Conservation (phyloP, 352 stramenopile genomes). For the Detonula confervacea region DNA sequence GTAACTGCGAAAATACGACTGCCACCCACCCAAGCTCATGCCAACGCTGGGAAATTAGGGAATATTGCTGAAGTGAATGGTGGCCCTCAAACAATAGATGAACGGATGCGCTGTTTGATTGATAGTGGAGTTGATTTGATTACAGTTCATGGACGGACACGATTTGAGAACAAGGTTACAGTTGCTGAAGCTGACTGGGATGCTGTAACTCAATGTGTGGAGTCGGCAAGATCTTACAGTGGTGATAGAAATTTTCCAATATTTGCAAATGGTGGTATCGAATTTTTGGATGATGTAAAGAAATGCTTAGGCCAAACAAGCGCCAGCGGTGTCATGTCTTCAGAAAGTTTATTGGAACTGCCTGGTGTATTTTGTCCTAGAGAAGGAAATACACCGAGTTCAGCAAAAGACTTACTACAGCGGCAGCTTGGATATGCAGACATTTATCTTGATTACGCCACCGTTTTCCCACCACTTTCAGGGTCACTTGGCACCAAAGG, state of each 20-base stretch:
- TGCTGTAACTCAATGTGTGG: slow-evolving; percentile 88
- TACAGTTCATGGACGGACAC: slow-evolving; percentile 93
- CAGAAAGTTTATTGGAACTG: slow-evolving; percentile 88
- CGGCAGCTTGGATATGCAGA: slow-evolving; percentile 71
- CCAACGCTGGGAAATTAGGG: slow-evolving; percentile 37
- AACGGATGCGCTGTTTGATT: slow-evolving; percentile 66
- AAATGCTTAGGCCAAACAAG: slow-evolving; percentile 88
- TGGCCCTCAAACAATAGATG: slow-evolving; percentile 44
- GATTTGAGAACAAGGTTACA: slow-evolving; percentile 95
- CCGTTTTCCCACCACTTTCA: slow-evolving; percentile 69
- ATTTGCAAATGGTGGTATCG: slow-evolving; percentile 95
- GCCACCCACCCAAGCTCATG: slow-evolving; percentile 53
- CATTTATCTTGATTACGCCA: slow-evolving; percentile 75
- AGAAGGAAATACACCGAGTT: slow-evolving; percentile 5
- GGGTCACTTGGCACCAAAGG: slow-evolving; percentile 68
- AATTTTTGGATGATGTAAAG: slow-evolving; percentile 88
- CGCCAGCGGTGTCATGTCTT: slow-evolving; percentile 93
- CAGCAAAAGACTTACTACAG: slow-evolving; percentile 56
- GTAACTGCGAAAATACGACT: slow-evolving; percentile 83
- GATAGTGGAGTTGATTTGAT: slow-evolving; percentile 87
- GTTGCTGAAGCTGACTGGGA: slow-evolving; percentile 90
- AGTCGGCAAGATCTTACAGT: slow-evolving; percentile 71
- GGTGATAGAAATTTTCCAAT: slow-evolving; percentile 89
- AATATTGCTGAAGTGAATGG: slow-evolving; percentile 17
- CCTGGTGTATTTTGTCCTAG: slow-evolving; percentile 65